Conservation (phyloP, 805 yeast genomes). For the Trichomonascus vanleenenianus region DNA sequence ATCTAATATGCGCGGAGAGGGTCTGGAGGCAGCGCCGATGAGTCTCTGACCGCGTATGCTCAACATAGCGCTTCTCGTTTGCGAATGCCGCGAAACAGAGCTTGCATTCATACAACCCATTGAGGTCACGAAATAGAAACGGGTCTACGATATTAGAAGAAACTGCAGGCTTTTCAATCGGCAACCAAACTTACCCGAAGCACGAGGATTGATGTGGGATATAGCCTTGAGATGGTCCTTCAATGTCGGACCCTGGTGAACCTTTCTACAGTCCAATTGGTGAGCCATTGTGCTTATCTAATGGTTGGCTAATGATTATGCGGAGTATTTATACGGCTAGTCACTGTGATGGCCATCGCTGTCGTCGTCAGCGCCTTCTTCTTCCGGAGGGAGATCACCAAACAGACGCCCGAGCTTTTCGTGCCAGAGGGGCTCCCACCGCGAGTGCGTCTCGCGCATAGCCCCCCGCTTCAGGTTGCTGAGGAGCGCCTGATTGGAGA, state of each 20-base stretch:
- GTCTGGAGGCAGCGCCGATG: conserved; percentile 1
- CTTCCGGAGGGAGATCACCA: conserved; percentile 10
- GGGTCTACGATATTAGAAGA: neutral
- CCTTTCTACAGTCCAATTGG: too few relatives aligned
- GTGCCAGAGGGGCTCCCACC: conserved; percentile 80
- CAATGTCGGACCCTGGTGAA: neutral
- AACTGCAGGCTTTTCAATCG: neutral
- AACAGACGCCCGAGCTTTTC: conserved; percentile 37
- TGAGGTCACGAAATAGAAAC: neutral
- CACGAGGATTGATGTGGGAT: neutral
- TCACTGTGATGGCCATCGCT: neutral
- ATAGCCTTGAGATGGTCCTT: conserved; percentile 1
- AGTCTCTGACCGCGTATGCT: conserved; percentile 1
- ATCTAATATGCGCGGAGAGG: too few relatives aligned
- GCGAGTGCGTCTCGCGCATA: conserved; percentile 48
- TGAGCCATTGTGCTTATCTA: too few relatives aligned
- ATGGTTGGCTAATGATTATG: too few relatives aligned
- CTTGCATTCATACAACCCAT: conserved; percentile 6
- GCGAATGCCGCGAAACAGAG: conserved; percentile 4
- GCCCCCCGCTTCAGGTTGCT: conserved; percentile 59
- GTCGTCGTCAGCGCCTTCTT: conserved; percentile 6
- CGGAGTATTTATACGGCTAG: too few relatives aligned
- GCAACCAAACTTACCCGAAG: conserved; percentile 2
- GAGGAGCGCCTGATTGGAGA: conserved; percentile 27
- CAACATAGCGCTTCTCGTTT: conserved; percentile 3